These are phyloP conservation scores for Malus sylvestris DNA, from an alignment of 306 rosid genomes.

Conservation along the genomic window DNA sequence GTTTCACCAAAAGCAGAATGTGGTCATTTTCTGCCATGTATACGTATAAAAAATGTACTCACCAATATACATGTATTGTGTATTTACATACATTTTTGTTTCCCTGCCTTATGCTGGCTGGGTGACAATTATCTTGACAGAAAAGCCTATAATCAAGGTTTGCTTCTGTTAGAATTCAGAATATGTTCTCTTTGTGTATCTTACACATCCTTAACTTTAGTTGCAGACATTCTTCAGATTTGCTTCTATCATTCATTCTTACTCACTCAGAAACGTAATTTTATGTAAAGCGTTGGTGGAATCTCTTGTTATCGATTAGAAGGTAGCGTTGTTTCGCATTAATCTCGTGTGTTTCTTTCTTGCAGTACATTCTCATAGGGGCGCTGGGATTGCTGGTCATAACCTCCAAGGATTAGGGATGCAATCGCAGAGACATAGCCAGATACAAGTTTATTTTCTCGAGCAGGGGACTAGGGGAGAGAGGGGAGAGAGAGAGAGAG, in stretches of 20 bases:
- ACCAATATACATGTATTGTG: not conserved
- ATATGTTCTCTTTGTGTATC: not conserved
- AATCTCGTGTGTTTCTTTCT: not conserved
- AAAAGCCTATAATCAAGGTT: constrained; percentile 69
- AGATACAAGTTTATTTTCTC: not conserved
- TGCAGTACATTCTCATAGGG: constrained; percentile 49
- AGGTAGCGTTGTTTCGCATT: not conserved
- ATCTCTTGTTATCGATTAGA: not conserved
- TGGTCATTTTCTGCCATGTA: not conserved
- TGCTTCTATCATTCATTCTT: not conserved
- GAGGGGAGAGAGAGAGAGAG: not conserved
- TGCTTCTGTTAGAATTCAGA: constrained; percentile 1
- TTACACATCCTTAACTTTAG: not conserved
- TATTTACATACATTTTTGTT: not conserved
- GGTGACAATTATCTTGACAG: constrained; percentile 61
- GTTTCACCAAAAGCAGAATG: not conserved
- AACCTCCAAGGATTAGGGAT: constrained; percentile 26
- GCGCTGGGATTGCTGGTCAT: constrained; percentile 37
- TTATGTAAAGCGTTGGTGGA: not conserved
- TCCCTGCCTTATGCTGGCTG: constrained; percentile 56
- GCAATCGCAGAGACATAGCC: not conserved
- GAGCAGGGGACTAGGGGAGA: not conserved
- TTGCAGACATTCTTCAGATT: not conserved
- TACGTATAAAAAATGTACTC: not conserved
- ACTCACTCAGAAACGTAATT: not conserved